A percentile compares a stretch with the other conserved stretches of the same genome.
phyloP scores from a whole-genome alignment of 176 grass and related monocot genomes.

The Cocos nucifera region DNA sequence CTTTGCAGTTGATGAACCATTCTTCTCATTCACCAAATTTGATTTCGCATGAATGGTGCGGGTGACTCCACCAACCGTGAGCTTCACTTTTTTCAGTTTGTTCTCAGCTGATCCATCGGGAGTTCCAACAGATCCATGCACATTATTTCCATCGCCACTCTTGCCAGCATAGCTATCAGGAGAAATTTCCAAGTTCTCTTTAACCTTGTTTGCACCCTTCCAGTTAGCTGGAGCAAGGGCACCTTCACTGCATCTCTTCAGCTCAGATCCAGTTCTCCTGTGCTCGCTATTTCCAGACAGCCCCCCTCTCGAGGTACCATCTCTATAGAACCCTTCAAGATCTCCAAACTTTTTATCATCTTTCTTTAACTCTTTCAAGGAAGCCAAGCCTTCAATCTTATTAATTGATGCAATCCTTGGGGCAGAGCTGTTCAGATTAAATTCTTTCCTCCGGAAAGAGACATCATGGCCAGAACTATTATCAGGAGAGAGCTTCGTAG shows the following conservation, averaged over 20 bases:
- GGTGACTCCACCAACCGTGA: conserved; percentile 55
- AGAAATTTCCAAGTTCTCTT: conserved; percentile 21
- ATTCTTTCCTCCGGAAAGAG: conserved; percentile 25
- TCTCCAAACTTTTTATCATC: conserved; percentile 8
- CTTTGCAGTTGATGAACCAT: conserved; percentile 27
- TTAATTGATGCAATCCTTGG: conserved; percentile 5
- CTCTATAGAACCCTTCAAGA: conserved; percentile 9
- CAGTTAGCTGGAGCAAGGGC: conserved; percentile 17
- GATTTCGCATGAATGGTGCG: conserved; percentile 25
- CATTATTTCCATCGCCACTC: conserved; percentile 6
- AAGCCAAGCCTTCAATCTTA: background rate
- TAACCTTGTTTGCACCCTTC: conserved; percentile 24
- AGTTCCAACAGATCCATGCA: background rate
- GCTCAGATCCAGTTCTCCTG: background rate
- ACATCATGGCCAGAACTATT: conserved; percentile 28
- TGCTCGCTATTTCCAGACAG: background rate
- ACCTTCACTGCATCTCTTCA: conserved; percentile 26
- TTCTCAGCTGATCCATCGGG: conserved; percentile 10
- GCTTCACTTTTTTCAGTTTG: conserved; percentile 56
- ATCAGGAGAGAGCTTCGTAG: conserved; percentile 28
- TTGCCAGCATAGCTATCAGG: conserved; percentile 16
- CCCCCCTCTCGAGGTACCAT: background rate
- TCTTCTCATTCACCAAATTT: conserved; percentile 14
- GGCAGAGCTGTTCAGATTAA: conserved; percentile 33
- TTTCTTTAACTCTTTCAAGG: conserved; percentile 7